Conservation (phyloP, 768 basidiomycete genomes). For the Mycena vulgaris region DNA sequence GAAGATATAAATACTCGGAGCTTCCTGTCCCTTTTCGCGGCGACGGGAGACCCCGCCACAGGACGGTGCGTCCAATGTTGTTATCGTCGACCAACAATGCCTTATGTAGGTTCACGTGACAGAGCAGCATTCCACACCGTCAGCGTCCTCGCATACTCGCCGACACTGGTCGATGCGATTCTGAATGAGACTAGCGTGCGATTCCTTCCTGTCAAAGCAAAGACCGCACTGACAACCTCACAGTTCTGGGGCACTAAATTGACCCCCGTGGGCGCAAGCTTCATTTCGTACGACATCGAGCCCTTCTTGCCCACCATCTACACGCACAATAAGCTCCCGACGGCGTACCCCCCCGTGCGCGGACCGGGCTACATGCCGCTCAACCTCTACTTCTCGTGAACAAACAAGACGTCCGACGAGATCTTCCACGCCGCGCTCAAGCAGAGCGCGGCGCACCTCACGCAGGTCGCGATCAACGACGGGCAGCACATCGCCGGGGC, state of each 20-base stretch:
- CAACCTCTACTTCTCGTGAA: conserved; percentile 47
- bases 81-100: background rate
- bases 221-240: background rate
- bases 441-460: conserved; percentile 44
- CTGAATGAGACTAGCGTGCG: conserved; percentile 60
- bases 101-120: background rate
- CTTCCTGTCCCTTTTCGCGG: conserved; percentile 58
- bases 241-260: conserved; percentile 63
- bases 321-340: conserved; percentile 52
- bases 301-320: conserved; percentile 63
- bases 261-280: conserved; percentile 46
- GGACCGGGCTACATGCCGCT: conserved; percentile 44
- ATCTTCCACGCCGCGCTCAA: conserved; percentile 48
- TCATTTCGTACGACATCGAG: conserved; percentile 66
- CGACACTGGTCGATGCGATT: conserved; percentile 56
- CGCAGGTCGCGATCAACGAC: conserved; percentile 38
- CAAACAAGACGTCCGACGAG: conserved; percentile 33
- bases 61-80: conserved; percentile 56
- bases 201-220: background rate
- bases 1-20: conserved; percentile 58
- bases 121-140: conserved; percentile 60
- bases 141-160: conserved; percentile 54
- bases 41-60: too few species aligned
- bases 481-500: conserved; percentile 51
- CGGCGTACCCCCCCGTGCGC: conserved; percentile 62